Evolutionary conservation across 345 rosid species (phyloP).

Genomic region (Abelmoschus esculentus): DNA sequence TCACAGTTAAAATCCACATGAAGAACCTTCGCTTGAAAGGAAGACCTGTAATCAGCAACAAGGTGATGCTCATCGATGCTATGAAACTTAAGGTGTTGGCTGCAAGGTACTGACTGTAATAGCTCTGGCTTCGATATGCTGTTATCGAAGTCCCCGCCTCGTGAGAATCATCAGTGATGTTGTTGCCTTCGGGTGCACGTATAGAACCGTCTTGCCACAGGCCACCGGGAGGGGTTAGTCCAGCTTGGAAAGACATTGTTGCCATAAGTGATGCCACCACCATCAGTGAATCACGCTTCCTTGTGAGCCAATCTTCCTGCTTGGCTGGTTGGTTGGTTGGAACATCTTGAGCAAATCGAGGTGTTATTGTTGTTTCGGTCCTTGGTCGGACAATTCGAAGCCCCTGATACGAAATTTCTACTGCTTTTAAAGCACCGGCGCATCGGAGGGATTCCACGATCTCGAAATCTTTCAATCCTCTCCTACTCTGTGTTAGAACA

Average conservation of each 20-base stretch:
- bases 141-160: background rate
- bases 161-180: background rate
- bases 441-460: constrained; percentile 11
- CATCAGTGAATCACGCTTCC: constrained; percentile 21
- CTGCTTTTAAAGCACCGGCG: constrained; percentile 14
- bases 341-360: background rate
- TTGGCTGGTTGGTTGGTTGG: background rate
- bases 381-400: background rate
- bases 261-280: constrained; percentile 28
- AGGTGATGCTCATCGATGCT: constrained; percentile 25
- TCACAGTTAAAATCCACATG: constrained; percentile 27
- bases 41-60: constrained; percentile 26
- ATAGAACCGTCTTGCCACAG: constrained; percentile 5
- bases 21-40: constrained; percentile 18
- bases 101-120: constrained; percentile 5
- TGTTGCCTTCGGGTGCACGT: background rate
- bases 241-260: constrained; percentile 32
- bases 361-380: background rate
- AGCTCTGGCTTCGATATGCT: constrained; percentile 1
- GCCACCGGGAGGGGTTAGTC: constrained; percentile 24
- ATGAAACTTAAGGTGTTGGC: constrained; percentile 14
- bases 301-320: constrained; percentile 19
- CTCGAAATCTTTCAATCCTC: constrained; percentile 23
- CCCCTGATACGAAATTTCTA: background rate
- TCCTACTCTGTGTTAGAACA: constrained; percentile 14